These are phyloP conservation scores for Parathielavia appendiculata DNA, from an alignment of 495 filamentous ascomycete species.

Conservation along the genomic window DNA sequence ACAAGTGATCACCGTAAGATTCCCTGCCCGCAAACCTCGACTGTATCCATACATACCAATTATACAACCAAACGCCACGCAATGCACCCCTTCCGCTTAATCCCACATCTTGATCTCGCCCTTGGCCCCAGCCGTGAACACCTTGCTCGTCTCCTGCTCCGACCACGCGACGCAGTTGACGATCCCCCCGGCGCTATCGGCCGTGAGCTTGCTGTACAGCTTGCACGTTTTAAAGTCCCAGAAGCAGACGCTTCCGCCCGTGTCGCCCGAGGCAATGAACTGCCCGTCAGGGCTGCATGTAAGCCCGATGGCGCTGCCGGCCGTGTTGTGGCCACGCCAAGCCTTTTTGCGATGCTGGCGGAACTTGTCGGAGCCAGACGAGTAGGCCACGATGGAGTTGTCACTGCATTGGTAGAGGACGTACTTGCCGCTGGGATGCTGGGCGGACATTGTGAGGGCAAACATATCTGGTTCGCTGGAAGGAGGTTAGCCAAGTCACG, in stretches of 20 bases:
- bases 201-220: constrained; percentile 92
- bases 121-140: constrained; percentile 84
- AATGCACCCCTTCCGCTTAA: constrained; percentile 39
- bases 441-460: constrained; percentile 70
- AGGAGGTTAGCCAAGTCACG: constrained; percentile 53
- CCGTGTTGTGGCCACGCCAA: constrained; percentile 92
- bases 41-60: background rate
- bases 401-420: constrained; percentile 88
- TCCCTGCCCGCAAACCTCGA: background rate
- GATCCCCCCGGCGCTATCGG: constrained; percentile 59
- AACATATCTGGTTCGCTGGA: constrained; percentile 97
- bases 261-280: constrained; percentile 79
- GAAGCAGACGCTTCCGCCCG: constrained; percentile 82
- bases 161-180: constrained; percentile 86
- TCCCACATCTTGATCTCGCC: constrained; percentile 94
- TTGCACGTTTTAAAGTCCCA: constrained; percentile 99
- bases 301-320: constrained; percentile 88
- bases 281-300: constrained; percentile 85
- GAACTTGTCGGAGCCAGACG: constrained; percentile 77
- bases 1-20: background rate
- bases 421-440: constrained; percentile 86
- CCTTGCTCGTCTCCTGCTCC: constrained; percentile 89
- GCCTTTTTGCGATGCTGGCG: constrained; percentile 95
- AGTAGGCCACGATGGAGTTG: constrained; percentile 96
- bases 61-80: constrained; percentile 5